These are phyloP conservation scores for Saitozyma podzolica DNA, from an alignment of 768 basidiomycete species.

Conservation along the genomic window DNA sequence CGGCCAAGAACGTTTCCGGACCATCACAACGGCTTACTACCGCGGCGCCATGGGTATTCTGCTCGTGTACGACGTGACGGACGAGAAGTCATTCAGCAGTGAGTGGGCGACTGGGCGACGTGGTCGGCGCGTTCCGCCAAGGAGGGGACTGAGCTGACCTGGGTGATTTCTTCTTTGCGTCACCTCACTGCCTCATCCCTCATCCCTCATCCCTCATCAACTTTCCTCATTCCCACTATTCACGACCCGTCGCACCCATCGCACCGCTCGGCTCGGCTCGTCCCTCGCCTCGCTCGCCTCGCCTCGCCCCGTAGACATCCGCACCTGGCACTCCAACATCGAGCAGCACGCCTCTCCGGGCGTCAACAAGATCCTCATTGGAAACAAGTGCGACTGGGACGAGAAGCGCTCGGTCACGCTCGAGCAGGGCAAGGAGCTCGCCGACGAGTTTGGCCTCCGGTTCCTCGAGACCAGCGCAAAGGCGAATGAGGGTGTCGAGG, in stretches of 20 bases:
- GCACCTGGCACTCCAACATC: slow-evolving; percentile 96
- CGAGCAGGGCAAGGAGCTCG: slow-evolving; percentile 88
- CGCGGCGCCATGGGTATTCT: slow-evolving; percentile 98
- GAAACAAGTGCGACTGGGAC: slow-evolving; percentile 98
- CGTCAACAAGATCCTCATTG: slow-evolving; percentile 98
- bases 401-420: slow-evolving; percentile 91
- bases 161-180: background rate
- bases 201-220: background rate
- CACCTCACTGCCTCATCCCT: too few species aligned
- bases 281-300: slow-evolving; percentile 2
- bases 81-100: slow-evolving; percentile 95
- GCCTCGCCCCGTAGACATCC: slow-evolving; percentile 68
- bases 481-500: slow-evolving; percentile 94
- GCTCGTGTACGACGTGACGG: slow-evolving; percentile 87
- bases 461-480: slow-evolving; percentile 99
- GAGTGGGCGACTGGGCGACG: slow-evolving; percentile 54
- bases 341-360: slow-evolving; percentile 98
- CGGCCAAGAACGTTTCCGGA: slow-evolving; percentile 94
- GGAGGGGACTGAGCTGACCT: background rate
- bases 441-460: slow-evolving; percentile 87
- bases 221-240: background rate
- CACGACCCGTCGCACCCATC: background rate
- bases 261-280: background rate
- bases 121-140: background rate
- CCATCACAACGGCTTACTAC: slow-evolving; percentile 99